Conservation (phyloP, 2,329 filamentous ascomycete species). For the Chaetomiaceae sp. region DNA sequence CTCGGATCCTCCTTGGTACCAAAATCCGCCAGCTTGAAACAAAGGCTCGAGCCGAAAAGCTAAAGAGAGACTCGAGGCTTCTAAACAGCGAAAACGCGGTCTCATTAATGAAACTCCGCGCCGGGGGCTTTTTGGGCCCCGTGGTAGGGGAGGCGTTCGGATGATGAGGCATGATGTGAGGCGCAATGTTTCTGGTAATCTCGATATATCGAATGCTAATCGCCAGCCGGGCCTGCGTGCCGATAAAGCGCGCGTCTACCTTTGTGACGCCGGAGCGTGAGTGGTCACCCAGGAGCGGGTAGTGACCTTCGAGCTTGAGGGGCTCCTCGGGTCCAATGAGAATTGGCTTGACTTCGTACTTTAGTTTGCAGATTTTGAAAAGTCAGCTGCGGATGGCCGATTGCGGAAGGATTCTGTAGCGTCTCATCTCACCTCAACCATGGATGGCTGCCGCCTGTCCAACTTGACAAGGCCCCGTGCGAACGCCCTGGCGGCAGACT, state of each 20-base stretch:
- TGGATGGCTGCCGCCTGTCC: conserved; percentile 26
- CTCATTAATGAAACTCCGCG: not conserved
- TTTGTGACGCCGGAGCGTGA: conserved; percentile 27
- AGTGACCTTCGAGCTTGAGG: conserved; percentile 25
- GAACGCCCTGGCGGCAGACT: conserved; percentile 27
- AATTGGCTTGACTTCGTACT: conserved; percentile 23
- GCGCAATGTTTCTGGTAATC: conserved; percentile 15
- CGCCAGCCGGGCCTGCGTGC: conserved; percentile 29
- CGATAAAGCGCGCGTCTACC: conserved; percentile 31
- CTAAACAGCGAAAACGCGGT: not conserved
- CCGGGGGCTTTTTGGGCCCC: not conserved
- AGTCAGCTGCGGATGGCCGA: not conserved
- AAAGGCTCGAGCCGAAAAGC: not conserved
- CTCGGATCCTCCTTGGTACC: conserved; percentile 20
- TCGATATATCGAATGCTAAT: conserved; percentile 29
- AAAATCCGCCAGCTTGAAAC: conserved; percentile 21
- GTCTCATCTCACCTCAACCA: conserved; percentile 28
- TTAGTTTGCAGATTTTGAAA: not conserved
- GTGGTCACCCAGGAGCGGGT: conserved; percentile 32
- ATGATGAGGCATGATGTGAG: not conserved
- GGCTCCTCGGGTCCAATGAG: conserved; percentile 9
- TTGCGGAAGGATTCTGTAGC: not conserved
- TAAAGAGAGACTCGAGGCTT: not conserved
- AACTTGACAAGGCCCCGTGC: conserved; percentile 26
- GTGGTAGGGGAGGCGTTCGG: not conserved